phyloP scores from a whole-genome alignment of 768 basidiomycete genomes.

The Pluteus cervinus region DNA sequence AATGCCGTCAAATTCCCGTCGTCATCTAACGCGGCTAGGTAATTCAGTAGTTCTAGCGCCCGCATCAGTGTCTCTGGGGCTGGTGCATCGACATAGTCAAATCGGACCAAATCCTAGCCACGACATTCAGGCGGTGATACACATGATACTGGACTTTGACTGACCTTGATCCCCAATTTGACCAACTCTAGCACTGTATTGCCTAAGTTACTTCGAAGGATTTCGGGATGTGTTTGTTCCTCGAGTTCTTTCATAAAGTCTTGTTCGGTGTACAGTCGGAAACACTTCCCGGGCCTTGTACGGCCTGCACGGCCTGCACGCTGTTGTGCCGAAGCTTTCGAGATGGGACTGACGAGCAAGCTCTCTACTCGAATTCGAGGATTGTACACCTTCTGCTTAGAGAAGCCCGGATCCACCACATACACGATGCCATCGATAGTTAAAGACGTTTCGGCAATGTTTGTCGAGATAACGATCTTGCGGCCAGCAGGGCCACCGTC shows the following conservation, averaged over 20 bases:
- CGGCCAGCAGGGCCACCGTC: slow-evolving; percentile 77
- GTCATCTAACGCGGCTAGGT: slow-evolving; percentile 87
- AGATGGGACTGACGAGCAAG: slow-evolving; percentile 89
- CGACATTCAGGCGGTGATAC: neutral
- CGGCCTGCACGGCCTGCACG: slow-evolving; percentile 94
- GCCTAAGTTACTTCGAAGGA: slow-evolving; percentile 86
- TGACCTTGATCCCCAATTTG: slow-evolving; percentile 86
- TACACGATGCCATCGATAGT: slow-evolving; percentile 99
- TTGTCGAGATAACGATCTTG: slow-evolving; percentile 93
- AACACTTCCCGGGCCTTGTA: slow-evolving; percentile 95
- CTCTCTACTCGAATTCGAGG: slow-evolving; percentile 95
- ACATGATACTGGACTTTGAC: neutral
- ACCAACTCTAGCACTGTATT: slow-evolving; percentile 91
- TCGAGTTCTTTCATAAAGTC: slow-evolving; percentile 95
- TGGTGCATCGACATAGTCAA: slow-evolving; percentile 90
- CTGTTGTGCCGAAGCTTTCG: slow-evolving; percentile 95
- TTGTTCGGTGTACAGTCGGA: slow-evolving; percentile 93
- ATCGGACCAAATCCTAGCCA: slow-evolving; percentile 70
- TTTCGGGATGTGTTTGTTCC: slow-evolving; percentile 97
- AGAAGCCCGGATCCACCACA: slow-evolving; percentile 96
- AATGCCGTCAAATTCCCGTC: slow-evolving; percentile 86
- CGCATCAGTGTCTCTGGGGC: slow-evolving; percentile 97
- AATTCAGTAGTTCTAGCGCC: slow-evolving; percentile 90
- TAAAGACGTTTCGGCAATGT: slow-evolving; percentile 95
- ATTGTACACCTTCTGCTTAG: slow-evolving; percentile 98